These are phyloP conservation scores for Trametes gibbosa DNA, from an alignment of 768 basidiomycete genomes.

Conservation along the genomic window DNA sequence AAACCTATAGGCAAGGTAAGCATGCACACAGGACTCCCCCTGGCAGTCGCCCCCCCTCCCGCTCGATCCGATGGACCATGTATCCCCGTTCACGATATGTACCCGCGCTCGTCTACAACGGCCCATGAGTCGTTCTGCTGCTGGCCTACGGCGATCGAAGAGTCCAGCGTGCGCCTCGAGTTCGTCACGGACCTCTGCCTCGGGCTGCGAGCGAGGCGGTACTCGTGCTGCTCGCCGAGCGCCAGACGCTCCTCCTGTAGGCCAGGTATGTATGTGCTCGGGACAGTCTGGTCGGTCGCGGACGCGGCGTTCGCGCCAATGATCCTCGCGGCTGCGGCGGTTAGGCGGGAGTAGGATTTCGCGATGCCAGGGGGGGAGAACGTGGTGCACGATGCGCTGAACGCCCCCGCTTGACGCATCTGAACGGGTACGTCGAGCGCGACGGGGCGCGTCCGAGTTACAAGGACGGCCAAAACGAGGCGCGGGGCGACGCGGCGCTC, in stretches of 20 bases:
- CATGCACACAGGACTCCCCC: too few relatives aligned
- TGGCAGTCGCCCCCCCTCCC: neutral
- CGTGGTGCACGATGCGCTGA: neutral
- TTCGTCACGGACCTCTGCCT: constrained; percentile 62
- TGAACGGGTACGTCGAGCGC: neutral
- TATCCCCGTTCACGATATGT: neutral
- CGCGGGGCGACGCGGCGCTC: neutral
- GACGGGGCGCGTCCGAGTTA: neutral
- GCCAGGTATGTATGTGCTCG: constrained; percentile 40
- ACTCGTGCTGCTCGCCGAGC: constrained; percentile 41
- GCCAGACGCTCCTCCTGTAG: constrained; percentile 48
- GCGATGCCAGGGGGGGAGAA: constrained; percentile 41
- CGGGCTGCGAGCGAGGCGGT: constrained; percentile 39
- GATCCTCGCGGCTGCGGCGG: constrained; percentile 51
- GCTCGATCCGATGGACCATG: neutral
- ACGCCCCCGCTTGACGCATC: constrained; percentile 44
- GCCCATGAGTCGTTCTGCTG: constrained; percentile 51
- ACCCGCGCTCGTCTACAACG: constrained; percentile 19
- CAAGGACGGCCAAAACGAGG: constrained; percentile 36
- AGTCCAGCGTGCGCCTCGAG: constrained; percentile 64
- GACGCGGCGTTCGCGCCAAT: constrained; percentile 58
- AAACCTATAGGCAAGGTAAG: constrained; percentile 5
- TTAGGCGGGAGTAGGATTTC: too few relatives aligned
- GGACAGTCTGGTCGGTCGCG: constrained; percentile 51
- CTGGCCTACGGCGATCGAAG: constrained; percentile 53